These are phyloP conservation scores for Arctium minus DNA, from an alignment of 129 eudicot genomes.

Conservation along the genomic window DNA sequence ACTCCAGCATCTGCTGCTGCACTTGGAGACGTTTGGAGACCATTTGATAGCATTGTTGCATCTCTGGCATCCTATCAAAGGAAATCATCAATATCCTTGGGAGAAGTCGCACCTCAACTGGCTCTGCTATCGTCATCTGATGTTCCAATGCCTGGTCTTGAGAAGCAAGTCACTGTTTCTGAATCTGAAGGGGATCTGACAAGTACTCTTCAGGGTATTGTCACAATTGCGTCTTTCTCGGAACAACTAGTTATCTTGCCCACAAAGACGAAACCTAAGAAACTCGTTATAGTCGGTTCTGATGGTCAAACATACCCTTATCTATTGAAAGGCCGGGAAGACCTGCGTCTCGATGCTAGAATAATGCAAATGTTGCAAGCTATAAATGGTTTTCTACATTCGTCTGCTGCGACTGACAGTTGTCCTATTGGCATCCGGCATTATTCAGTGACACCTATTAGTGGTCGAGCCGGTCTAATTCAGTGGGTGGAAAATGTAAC, in stretches of 20 bases:
- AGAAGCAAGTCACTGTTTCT: slow-evolving; percentile 56
- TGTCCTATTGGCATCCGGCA: slow-evolving; percentile 59
- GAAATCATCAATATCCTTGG: slow-evolving; percentile 70
- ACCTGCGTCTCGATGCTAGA: slow-evolving; percentile 99
- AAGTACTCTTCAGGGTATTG: slow-evolving; percentile 65
- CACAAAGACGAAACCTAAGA: slow-evolving; percentile 96
- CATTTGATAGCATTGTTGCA: slow-evolving; percentile 79
- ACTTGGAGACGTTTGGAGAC: slow-evolving; percentile 83
- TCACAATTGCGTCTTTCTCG: slow-evolving; percentile 84
- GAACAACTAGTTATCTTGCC: slow-evolving; percentile 72
- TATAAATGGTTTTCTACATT: slow-evolving; percentile 71
- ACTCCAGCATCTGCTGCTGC: slow-evolving; percentile 68
- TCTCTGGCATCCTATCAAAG: slow-evolving; percentile 89
- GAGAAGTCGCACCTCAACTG: slow-evolving; percentile 94
- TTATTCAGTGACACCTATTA: slow-evolving; percentile 96
- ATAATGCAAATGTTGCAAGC: slow-evolving; percentile 98
- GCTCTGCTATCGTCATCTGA: slow-evolving; percentile 73
- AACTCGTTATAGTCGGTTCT: slow-evolving; percentile 81
- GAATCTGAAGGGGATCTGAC: slow-evolving; percentile 50
- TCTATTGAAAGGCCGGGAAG: slow-evolving; percentile 94
- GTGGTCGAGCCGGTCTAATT: slow-evolving; percentile 98
- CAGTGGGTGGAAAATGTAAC: slow-evolving; percentile 97
- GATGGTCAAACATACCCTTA: slow-evolving; percentile 87
- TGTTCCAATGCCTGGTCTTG: slow-evolving; percentile 99
- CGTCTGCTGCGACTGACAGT: slow-evolving; percentile 49